Conservation (phyloP, 2,329 filamentous ascomycete genomes). For the Acrodontium crateriforme region DNA sequence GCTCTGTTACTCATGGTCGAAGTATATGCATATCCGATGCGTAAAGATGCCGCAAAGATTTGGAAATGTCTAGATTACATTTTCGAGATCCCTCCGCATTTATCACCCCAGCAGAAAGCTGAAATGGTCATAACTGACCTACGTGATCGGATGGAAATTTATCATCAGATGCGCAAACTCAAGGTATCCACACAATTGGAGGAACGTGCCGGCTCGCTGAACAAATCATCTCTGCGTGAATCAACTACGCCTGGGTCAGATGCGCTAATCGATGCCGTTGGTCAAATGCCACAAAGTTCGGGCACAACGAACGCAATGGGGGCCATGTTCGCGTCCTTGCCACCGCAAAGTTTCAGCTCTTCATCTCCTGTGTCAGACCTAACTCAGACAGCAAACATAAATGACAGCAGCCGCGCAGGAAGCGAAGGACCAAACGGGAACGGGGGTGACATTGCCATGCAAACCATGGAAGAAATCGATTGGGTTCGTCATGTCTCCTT, state of each 20-base stretch:
- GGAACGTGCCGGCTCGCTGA: constrained; percentile 11
- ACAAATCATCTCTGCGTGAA: too few species aligned
- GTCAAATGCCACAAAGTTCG: too few species aligned
- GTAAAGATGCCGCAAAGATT: constrained; percentile 48
- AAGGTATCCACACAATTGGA: constrained; percentile 20
- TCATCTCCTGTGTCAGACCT: too few species aligned
- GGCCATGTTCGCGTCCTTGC: too few species aligned
- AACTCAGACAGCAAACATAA: too few species aligned
- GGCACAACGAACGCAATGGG: too few species aligned
- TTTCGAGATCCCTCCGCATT: constrained; percentile 44
- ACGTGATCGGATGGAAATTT: constrained; percentile 44
- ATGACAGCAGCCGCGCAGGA: too few species aligned
- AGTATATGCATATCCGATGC: constrained; percentile 44
- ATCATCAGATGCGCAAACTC: constrained; percentile 43
- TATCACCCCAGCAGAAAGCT: constrained; percentile 44
- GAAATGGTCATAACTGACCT: constrained; percentile 49
- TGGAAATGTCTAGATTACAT: constrained; percentile 61
- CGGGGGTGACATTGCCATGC: constrained; percentile 17
- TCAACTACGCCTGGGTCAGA: too few species aligned
- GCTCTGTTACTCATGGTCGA: constrained; percentile 57
- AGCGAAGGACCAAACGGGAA: constrained; percentile 11
- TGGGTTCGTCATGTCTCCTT: constrained; percentile 41
- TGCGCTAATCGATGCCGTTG: too few species aligned
- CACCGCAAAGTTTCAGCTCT: too few species aligned
- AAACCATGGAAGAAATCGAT: constrained; percentile 42